phyloP scores from a whole-genome alignment of 179 eudicot genomes.

The Vitellaria paradoxa region DNA sequence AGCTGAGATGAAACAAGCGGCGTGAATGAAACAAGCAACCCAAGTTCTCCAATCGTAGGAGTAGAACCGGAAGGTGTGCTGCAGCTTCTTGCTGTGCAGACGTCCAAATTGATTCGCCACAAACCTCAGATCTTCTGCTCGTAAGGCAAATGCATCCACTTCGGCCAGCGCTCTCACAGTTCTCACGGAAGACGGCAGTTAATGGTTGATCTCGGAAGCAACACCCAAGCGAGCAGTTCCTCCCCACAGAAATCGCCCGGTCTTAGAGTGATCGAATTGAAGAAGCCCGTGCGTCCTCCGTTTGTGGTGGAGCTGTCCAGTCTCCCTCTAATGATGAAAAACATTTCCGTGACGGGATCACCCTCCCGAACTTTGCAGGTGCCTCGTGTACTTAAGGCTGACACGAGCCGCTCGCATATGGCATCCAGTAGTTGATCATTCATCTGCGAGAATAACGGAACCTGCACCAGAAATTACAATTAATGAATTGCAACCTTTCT shows the following conservation, averaged over 20 bases:
- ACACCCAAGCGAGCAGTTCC: constrained; percentile 84
- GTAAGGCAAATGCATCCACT: constrained; percentile 78
- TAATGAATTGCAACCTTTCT: too few relatives aligned
- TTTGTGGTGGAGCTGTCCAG: constrained; percentile 77
- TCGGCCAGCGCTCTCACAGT: constrained; percentile 67
- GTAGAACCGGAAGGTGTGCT: constrained; percentile 73
- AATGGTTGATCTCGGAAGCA: constrained; percentile 49
- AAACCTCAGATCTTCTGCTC: constrained; percentile 75
- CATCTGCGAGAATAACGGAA: constrained; percentile 79
- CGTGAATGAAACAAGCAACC: constrained; percentile 82
- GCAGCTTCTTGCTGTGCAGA: constrained; percentile 75
- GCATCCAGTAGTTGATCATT: constrained; percentile 75
- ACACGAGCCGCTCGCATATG: constrained; percentile 66
- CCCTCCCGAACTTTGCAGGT: constrained; percentile 85
- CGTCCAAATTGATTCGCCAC: constrained; percentile 83
- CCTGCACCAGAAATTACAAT: constrained; percentile 22
- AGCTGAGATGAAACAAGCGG: constrained; percentile 52
- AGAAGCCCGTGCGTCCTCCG: constrained; percentile 81
- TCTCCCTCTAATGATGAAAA: constrained; percentile 64
- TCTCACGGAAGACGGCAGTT: constrained; percentile 71
- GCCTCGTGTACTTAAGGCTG: constrained; percentile 64
- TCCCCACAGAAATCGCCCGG: constrained; percentile 90
- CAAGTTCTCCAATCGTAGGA: constrained; percentile 87
- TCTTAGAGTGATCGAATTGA: constrained; percentile 57
- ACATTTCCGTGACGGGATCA: constrained; percentile 79